These are phyloP conservation scores for Suillus ampliporus DNA, from an alignment of 768 basidiomycete species.

Conservation along the genomic window DNA sequence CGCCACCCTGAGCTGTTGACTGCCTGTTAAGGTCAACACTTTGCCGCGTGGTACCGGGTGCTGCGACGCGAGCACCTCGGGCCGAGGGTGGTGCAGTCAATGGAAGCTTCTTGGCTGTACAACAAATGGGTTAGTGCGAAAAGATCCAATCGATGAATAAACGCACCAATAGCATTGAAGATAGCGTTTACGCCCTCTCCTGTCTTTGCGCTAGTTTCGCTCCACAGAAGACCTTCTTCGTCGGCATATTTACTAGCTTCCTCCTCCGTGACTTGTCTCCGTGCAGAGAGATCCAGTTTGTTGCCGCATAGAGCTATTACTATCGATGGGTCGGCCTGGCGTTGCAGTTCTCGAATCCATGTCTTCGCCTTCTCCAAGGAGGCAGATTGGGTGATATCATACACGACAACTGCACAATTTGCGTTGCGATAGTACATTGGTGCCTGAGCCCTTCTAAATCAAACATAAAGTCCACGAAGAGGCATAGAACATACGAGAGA, in stretches of 20 bases:
- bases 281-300: constrained; percentile 86
- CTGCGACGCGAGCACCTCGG: constrained; percentile 55
- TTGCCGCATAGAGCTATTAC: constrained; percentile 97
- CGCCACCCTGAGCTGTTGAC: constrained; percentile 51
- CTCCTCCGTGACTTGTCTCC: constrained; percentile 84
- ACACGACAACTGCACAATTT: constrained; percentile 93
- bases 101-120: constrained; percentile 87
- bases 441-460: constrained; percentile 51
- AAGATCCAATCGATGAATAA: neutral
- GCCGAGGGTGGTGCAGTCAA: constrained; percentile 72
- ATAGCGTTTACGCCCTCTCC: constrained; percentile 87
- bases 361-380: constrained; percentile 94
- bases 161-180: constrained; percentile 83
- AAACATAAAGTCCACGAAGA: neutral
- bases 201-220: constrained; percentile 89
- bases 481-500: constrained; percentile 49
- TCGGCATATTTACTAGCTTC: constrained; percentile 93
- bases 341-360: constrained; percentile 97
- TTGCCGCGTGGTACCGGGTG: constrained; percentile 53
- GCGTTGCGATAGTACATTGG: constrained; percentile 98
- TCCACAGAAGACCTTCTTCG: constrained; percentile 93
- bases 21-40: constrained; percentile 88
- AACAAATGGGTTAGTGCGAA: constrained; percentile 9
- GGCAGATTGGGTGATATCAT: constrained; percentile 92
- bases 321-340: constrained; percentile 97